These are phyloP conservation scores for Talaromyces sp. DNA, from an alignment of 2,329 filamentous ascomycete species.

Conservation along the genomic window DNA sequence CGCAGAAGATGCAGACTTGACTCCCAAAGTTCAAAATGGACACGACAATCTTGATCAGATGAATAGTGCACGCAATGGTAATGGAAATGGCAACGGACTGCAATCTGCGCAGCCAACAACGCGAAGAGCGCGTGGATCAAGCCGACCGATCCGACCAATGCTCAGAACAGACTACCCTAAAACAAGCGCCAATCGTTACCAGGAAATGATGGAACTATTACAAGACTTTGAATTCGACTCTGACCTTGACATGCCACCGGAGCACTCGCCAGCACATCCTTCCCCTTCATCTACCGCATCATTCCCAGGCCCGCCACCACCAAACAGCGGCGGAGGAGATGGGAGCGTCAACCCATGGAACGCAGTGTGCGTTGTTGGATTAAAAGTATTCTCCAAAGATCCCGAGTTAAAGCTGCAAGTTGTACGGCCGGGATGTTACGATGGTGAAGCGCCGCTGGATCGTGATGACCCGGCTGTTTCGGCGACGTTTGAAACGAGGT, in stretches of 20 bases:
- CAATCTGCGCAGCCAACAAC: background rate
- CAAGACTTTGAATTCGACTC: slow-evolving; percentile 44
- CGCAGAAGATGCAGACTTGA: background rate
- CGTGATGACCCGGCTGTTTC: slow-evolving; percentile 15
- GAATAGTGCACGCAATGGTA: background rate
- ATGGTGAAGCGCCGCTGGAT: slow-evolving; percentile 41
- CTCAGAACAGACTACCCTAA: slow-evolving; percentile 27
- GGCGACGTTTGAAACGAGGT: slow-evolving; percentile 15
- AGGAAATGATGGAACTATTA: slow-evolving; percentile 34
- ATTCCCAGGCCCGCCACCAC: slow-evolving; percentile 12
- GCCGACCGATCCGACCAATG: slow-evolving; percentile 23
- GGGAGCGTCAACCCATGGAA: slow-evolving; percentile 52
- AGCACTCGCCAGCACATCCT: slow-evolving; percentile 23
- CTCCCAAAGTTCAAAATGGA: background rate
- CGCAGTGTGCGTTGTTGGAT: slow-evolving; percentile 58
- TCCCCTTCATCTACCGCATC: background rate
- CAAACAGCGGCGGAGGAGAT: slow-evolving; percentile 20
- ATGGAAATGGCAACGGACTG: background rate
- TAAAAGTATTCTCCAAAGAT: slow-evolving; percentile 57
- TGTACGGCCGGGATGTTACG: slow-evolving; percentile 42
- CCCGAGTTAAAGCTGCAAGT: slow-evolving; percentile 51
- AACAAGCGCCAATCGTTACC: slow-evolving; percentile 17
- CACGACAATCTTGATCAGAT: background rate
- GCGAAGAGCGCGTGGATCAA: slow-evolving; percentile 2
- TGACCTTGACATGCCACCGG: slow-evolving; percentile 40